Percentiles rank a stretch among this genome's conserved stretches.
These are phyloP conservation scores for Myxozyma monticola DNA, from an alignment of 805 yeast genomes.

Conservation along the genomic window DNA sequence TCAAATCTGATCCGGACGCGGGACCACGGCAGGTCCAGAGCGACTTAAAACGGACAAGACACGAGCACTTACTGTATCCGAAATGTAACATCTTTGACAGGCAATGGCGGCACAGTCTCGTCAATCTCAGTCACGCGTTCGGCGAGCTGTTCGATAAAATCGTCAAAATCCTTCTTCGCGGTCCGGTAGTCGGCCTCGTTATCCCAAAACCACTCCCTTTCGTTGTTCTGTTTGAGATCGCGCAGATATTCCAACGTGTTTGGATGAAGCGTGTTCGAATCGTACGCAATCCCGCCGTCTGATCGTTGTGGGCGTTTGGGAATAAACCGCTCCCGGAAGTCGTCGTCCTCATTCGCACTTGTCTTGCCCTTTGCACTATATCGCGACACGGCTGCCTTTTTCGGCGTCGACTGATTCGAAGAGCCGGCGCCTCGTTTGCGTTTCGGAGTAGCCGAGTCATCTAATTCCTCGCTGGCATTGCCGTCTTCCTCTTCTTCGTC, in stretches of 20 bases:
- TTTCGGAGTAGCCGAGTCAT: neutral
- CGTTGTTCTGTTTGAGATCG: constrained; percentile 29
- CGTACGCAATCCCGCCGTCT: constrained; percentile 16
- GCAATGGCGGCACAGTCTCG: constrained; percentile 28
- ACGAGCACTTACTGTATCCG: constrained; percentile 30
- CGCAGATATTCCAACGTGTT: constrained; percentile 24
- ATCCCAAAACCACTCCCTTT: constrained; percentile 34
- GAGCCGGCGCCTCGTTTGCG: neutral
- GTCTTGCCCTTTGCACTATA: neutral
- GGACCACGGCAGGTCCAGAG: too few species aligned
- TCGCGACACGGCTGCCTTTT: too few species aligned
- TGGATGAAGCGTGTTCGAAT: constrained; percentile 22
- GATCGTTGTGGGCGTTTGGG: constrained; percentile 13
- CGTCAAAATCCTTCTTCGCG: constrained; percentile 31
- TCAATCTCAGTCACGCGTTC: constrained; percentile 25
- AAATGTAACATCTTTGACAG: constrained; percentile 27
- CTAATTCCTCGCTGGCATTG: neutral
- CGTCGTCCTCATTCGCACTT: constrained; percentile 9
- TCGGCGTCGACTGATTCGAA: too few species aligned
- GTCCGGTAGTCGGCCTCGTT: constrained; percentile 30
- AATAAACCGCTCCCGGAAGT: constrained; percentile 16
- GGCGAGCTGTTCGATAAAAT: constrained; percentile 23
- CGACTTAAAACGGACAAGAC: neutral
- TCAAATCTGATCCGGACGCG: neutral
- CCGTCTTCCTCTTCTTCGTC: constrained; percentile 10